phyloP scores from a whole-genome alignment of 192 early-diverging fungal species.

The Haplosporangium gracile region DNA sequence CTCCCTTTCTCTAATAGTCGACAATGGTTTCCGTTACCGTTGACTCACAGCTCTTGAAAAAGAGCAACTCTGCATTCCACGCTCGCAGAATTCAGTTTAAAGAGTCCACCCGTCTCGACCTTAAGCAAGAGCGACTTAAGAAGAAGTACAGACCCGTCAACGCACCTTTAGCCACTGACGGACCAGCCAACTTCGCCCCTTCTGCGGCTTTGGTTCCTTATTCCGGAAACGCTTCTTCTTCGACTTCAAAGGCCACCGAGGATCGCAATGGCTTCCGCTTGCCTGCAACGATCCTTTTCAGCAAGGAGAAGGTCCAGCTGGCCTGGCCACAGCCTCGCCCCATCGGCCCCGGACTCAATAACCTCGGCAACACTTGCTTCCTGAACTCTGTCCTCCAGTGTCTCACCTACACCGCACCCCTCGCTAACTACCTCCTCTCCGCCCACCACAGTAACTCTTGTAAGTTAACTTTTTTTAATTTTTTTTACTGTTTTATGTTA shows the following conservation, averaged over 20 bases:
- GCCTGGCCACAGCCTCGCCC: conserved; percentile 68
- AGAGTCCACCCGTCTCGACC: conserved; percentile 67
- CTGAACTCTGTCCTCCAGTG: conserved; percentile 86
- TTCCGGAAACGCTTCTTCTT: conserved; percentile 7
- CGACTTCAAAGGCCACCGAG: conserved; percentile 25
- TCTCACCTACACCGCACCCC: conserved; percentile 80
- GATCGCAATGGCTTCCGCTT: conserved; percentile 72
- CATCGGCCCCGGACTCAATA: conserved; percentile 78
- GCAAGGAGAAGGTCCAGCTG: conserved; percentile 64
- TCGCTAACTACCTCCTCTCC: conserved; percentile 76
- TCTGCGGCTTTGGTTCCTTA: conserved; percentile 15
- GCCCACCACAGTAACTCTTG: conserved; percentile 72
- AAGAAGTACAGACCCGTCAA: conserved; percentile 78
- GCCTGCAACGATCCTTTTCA: conserved; percentile 65
- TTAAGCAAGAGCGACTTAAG: conserved; percentile 71
- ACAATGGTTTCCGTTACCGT: conserved; percentile 34
- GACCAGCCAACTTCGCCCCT: conserved; percentile 9
- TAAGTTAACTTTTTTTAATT: conserved; percentile 38
- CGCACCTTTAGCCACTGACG: conserved; percentile 16
- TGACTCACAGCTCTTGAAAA: conserved; percentile 40
- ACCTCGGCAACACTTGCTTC: conserved; percentile 85
- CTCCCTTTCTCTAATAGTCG: not conserved
- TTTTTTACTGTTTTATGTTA: not conserved
- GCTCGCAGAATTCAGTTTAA: conserved; percentile 75
- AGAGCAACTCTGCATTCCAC: conserved; percentile 45